A percentile compares a stretch with the other conserved stretches of the same genome.
Conservation (phyloP, 2,329 filamentous ascomycete genomes). For the Blastomyces emzantsi region DNA sequence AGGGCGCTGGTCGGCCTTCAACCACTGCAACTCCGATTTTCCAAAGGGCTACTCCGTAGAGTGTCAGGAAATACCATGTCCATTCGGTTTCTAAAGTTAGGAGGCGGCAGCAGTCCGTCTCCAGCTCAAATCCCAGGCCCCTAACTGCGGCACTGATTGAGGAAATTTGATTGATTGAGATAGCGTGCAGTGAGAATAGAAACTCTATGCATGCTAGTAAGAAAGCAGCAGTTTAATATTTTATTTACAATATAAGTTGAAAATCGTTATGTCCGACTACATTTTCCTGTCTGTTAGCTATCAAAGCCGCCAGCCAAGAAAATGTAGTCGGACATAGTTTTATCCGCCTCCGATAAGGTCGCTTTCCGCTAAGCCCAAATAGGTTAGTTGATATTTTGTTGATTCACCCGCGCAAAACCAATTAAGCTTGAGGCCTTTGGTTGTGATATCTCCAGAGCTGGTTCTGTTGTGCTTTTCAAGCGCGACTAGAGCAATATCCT, state of each 20-base stretch:
- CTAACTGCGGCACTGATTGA: not conserved
- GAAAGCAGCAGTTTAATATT: not conserved
- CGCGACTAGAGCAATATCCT: slow-evolving; percentile 1
- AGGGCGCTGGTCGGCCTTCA: not conserved
- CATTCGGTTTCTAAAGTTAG: too few relatives aligned
- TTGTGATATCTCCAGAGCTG: not conserved
- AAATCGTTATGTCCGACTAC: too few relatives aligned
- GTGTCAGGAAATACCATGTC: too few relatives aligned
- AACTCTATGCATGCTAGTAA: not conserved
- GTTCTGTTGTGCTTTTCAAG: not conserved
- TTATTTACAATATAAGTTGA: not conserved
- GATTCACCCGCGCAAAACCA: too few relatives aligned
- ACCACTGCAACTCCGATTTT: not conserved
- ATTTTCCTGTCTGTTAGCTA: too few relatives aligned
- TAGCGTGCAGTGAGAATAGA: too few relatives aligned
- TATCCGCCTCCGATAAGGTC: too few relatives aligned
- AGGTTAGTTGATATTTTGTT: too few relatives aligned
- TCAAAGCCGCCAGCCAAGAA: too few relatives aligned
- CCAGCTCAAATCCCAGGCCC: not conserved
- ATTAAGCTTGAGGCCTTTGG: not conserved
- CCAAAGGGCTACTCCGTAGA: not conserved
- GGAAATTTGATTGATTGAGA: too few relatives aligned
- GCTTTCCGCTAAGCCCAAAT: too few relatives aligned
- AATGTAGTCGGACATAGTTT: too few relatives aligned
- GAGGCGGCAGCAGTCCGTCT: not conserved